Evolutionary conservation across 768 basidiomycete species (phyloP), one percentile per base, ranked within the genome.

Genomic region (Lactifluus echinatus): DNA sequence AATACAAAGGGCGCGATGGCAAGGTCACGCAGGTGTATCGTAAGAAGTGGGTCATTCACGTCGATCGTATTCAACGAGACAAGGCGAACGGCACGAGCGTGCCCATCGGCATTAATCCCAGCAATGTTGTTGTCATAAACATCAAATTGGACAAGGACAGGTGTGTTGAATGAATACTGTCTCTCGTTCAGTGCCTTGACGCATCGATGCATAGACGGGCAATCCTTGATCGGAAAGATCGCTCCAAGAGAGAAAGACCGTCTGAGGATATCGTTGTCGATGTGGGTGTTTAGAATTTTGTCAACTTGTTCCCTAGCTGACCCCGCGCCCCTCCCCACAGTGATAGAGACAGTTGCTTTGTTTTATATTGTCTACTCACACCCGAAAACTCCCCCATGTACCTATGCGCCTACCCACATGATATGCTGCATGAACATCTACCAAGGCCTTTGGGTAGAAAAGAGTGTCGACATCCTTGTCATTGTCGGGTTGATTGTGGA

Each of bases 1-100:
- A 95, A 74, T 93, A 96, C 83, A 96, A 96, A 81, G 95, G 96
- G 50, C 84, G 93, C 70, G 95, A 99, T 80, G 95, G 95, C 68
- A 97, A 97, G 78, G 85, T 99, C 62, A 91, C 90, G 59, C 87
- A 93, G 75, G 94, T 97, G 63, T 95, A 94, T 82, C 89, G 94
- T 73, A 95, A 95, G 85, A 94, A 95, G 74, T 98, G 91, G 89
- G 91, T 97, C 54, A 88, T 99, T 73, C 87, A 97, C 75, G 89
- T 99, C 70, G 95, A 99, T 75, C 91, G 95, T 70, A 93, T 99
- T 55, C 86, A 89, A 73, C 84, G 93, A 65, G 95, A 99, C 79
- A 97, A 97, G 76, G 91, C 92, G 64, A 96, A 95, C 70, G 95
- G 96, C 63, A 87, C 93, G 59, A 84, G 93, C 54, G 83, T 87